A percentile compares a stretch with the other conserved stretches of the same genome.
Conservation (phyloP, 345 rosid genomes). For the Murraya koenigii region DNA sequence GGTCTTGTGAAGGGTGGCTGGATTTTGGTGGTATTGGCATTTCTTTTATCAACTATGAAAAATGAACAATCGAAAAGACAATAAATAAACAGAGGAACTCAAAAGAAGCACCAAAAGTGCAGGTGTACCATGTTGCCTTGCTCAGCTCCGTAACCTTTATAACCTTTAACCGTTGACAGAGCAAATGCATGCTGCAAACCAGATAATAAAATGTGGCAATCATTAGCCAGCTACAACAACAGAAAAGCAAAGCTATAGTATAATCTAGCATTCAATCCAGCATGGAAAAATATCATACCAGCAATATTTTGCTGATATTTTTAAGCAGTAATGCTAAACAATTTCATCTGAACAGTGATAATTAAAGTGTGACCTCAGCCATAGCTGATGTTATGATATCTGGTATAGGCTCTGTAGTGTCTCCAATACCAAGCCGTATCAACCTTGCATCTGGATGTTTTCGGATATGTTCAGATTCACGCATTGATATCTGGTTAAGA, state of each 20-base stretch:
- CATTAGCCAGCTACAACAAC: neutral
- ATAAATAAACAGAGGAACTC: neutral
- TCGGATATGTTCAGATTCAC: conserved; percentile 30
- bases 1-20: neutral
- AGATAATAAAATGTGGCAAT: neutral
- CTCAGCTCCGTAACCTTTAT: conserved; percentile 61
- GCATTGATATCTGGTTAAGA: conserved; percentile 30
- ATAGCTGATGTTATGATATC: conserved; percentile 37
- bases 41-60: neutral
- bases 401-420: conserved; percentile 52
- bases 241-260: neutral
- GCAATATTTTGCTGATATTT: neutral
- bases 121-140: conserved; percentile 57
- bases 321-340: neutral
- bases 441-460: conserved; percentile 36
- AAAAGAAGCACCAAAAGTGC: conserved; percentile 5
- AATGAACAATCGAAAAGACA: neutral
- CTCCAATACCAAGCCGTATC: conserved; percentile 51
- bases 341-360: neutral
- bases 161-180: conserved; percentile 43
- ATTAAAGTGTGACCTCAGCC: conserved; percentile 36
- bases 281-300: neutral
- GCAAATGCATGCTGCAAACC: conserved; percentile 35
- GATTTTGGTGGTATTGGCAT: neutral
- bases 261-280: neutral